Evolutionary conservation across 768 basidiomycete genomes (phyloP), one percentile per base, ranked within the genome.

Genomic region (Gymnopilus dilepis): DNA sequence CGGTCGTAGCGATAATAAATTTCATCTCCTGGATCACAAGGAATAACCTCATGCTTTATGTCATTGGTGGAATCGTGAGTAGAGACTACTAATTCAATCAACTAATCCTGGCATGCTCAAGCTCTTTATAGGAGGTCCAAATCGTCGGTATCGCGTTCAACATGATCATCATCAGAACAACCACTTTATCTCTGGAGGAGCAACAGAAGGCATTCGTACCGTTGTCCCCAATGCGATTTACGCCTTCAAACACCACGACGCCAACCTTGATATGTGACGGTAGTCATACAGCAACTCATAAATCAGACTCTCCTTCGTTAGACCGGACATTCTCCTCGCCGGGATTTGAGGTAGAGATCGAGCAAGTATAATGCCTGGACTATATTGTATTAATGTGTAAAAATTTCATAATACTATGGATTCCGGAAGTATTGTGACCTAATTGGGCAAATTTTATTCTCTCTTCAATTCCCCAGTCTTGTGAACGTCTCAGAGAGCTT

Each of bases 91-190:
- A 11, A 24, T 48, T 24, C 4, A 9, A 48, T 26, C 22, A 48
- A n/a, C 42, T 48, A 2, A 7, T 28, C 19, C 21, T 17, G 15
- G 19, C 21, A 43, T 43, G n/a, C 42, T 43, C 19, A 43, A 19
- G 22, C 9, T 5, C 24, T 26, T 4, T 48, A 7, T 21, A 51
- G 50, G 50, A 51, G 15, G 50, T 51, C 11, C 50, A 51, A 33
- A 51, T 51, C 19, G 50, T 51, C 28, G 50, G 50, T 12, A 51
- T 51, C 30, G 22, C 50, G 9, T 51, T 51, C 30, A 51, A 51
- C 22, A 51, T 51, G 50, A 51, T 51, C 11, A 51, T 51, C 13
- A 51, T 51, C n/a, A 31, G 50, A n/a, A n/a, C 50, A 9, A 21
- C 28, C 2, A 31, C 33, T 1, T 19, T 51, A 33, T 33, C 50